Conservation (phyloP, 148 eudicot genomes). For the Amaranthus hypochondriacus region DNA sequence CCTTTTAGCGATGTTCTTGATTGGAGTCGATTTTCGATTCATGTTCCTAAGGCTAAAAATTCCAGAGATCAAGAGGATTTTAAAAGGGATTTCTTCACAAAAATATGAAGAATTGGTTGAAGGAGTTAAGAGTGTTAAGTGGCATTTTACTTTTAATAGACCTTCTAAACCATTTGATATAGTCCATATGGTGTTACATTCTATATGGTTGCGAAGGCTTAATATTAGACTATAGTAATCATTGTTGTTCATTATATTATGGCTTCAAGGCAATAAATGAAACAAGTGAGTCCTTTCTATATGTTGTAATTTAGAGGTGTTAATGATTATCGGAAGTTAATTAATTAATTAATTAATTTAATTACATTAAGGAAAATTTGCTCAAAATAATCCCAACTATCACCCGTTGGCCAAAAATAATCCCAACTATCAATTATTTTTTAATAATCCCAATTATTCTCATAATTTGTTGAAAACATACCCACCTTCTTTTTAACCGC, state of each 20-base stretch:
- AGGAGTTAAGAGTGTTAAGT: conserved; percentile 30
- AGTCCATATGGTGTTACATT: conserved; percentile 50
- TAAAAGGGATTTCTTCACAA: conserved; percentile 25
- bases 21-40: conserved; percentile 43
- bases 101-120: conserved; percentile 31
- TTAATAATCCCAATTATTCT: too few species aligned
- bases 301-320: too few species aligned
- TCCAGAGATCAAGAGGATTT: conserved; percentile 43
- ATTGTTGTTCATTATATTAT: background rate
- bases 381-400: too few species aligned
- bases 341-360: too few species aligned
- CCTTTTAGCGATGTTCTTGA: conserved; percentile 57
- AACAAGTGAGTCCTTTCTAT: too few species aligned
- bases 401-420: too few species aligned
- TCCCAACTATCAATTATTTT: too few species aligned
- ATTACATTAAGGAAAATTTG: too few species aligned
- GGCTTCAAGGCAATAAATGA: too few species aligned
- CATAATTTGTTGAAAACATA: too few species aligned
- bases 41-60: conserved; percentile 29
- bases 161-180: conserved; percentile 44
- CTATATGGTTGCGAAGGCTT: conserved; percentile 49
- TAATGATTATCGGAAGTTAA: too few species aligned
- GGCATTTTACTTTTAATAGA: conserved; percentile 42
- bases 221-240: conserved; percentile 13
- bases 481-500: too few species aligned